phyloP scores from a whole-genome alignment of 306 rosid species.

The Rosa persica region DNA sequence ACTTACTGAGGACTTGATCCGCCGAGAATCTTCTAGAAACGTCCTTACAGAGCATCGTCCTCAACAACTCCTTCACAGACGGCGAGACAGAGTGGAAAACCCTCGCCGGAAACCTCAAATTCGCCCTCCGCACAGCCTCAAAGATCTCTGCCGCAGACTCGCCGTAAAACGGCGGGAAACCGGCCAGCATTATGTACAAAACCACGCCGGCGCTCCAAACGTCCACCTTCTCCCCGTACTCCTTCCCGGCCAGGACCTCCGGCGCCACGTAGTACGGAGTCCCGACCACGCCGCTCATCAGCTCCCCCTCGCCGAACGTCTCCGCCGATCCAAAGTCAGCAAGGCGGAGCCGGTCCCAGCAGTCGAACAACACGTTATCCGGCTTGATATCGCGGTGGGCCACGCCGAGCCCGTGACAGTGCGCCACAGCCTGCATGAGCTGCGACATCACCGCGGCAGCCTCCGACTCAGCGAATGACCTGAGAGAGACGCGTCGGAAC shows the following conservation, averaged over 20 bases:
- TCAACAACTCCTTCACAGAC: slow-evolving; percentile 56
- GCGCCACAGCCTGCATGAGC: slow-evolving; percentile 54
- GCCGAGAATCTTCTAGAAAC: slow-evolving; percentile 62
- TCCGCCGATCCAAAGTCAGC: slow-evolving; percentile 75
- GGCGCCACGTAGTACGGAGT: slow-evolving; percentile 78
- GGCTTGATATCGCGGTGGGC: slow-evolving; percentile 76
- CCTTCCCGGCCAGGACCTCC: slow-evolving; percentile 55
- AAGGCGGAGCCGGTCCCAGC: slow-evolving; percentile 30
- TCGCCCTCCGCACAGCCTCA: slow-evolving; percentile 55
- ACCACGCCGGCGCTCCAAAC: slow-evolving; percentile 88
- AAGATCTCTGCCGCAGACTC: slow-evolving; percentile 59
- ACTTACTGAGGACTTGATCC: slow-evolving; percentile 64
- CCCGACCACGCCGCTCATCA: slow-evolving; percentile 62
- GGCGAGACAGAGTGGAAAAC: slow-evolving; percentile 48
- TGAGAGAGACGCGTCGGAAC: slow-evolving; percentile 28
- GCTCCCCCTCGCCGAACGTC: slow-evolving; percentile 37
- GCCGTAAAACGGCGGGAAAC: slow-evolving; percentile 61
- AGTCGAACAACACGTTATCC: slow-evolving; percentile 57
- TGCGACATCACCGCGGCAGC: slow-evolving; percentile 42
- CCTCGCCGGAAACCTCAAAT: slow-evolving; percentile 55
- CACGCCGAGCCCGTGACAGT: slow-evolving; percentile 64
- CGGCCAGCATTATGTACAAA: slow-evolving; percentile 60
- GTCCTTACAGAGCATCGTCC: slow-evolving; percentile 64
- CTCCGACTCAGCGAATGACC: slow-evolving; percentile 38
- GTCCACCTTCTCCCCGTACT: slow-evolving; percentile 63